phyloP scores from a whole-genome alignment of 2,329 filamentous ascomycete species.

The Aspergillus alliaceus region DNA sequence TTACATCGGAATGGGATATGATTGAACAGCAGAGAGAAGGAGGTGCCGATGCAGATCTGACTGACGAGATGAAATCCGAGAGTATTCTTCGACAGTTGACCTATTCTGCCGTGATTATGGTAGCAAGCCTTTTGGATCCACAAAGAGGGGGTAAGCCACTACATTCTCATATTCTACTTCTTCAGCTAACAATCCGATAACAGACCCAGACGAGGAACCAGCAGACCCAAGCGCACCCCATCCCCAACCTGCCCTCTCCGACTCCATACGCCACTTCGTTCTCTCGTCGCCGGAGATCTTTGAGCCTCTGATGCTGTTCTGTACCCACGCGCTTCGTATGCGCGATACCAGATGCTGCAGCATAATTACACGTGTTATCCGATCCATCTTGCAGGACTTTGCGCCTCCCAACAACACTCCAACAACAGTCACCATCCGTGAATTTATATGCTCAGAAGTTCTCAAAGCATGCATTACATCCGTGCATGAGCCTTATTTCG shows the following conservation, averaged over 20 bases:
- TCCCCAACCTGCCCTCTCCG: constrained; percentile 51
- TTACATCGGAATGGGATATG: constrained; percentile 81
- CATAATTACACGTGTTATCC: constrained; percentile 81
- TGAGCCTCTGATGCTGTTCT: constrained; percentile 87
- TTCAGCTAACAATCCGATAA: constrained; percentile 9
- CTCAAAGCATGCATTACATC: constrained; percentile 87
- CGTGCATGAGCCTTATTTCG: constrained; percentile 93
- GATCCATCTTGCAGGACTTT: constrained; percentile 81
- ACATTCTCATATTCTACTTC: not conserved
- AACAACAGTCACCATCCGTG: constrained; percentile 71
- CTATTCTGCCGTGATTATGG: constrained; percentile 87
- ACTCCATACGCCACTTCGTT: constrained; percentile 73
- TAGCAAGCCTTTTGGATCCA: constrained; percentile 84
- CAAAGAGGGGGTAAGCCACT: constrained; percentile 57
- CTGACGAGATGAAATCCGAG: constrained; percentile 97
- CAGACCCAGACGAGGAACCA: constrained; percentile 38
- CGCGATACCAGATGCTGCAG: constrained; percentile 85
- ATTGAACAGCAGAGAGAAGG: constrained; percentile 61
- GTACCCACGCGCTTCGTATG: constrained; percentile 85
- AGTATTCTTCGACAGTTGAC: constrained; percentile 92
- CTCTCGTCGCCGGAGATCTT: constrained; percentile 75
- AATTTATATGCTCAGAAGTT: constrained; percentile 87
- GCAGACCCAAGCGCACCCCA: constrained; percentile 34
- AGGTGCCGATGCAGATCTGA: constrained; percentile 73
- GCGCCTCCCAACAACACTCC: constrained; percentile 42